Base-by-base conservation (phyloP, 768 basidiomycete species). In the Leccinum subgranulosum region DNA sequence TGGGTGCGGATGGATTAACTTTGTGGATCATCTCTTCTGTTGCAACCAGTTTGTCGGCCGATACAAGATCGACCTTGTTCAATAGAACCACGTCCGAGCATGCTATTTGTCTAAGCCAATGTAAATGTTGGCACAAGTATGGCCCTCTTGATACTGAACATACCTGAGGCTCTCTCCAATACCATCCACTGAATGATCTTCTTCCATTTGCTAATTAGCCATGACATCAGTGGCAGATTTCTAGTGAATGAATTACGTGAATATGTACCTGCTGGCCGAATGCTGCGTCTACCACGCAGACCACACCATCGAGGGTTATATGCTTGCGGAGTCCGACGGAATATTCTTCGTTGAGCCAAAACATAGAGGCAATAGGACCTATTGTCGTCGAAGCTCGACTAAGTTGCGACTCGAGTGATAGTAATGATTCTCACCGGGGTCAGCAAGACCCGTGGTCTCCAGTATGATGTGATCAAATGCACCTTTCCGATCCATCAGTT, bases 391-490 rank as follows among this genome's bases (percentile, higher is more conserved):
- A 53, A 31, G 54, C 7, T 64, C 52, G 21, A 49, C 23, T 56
- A n/a, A 11, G 48, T 51, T 33, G 41, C 12, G 29, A 53, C 25
- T 8, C 4, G 39, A 31, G 50, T 21, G 47, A 49, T 46, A 9
- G 34, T 45, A 19, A 23, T 10, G 39, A 54, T 21, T 56, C 73
- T 54, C 60, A 92, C 92, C 92, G 56, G 96, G 96, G 76, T 98
- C 96, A 10, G 96, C 96, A 8, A 98, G 79, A 0, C 96, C 96
- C 0, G 97, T 98, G 2, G 96, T 91, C 74, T 99, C 97, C 15
- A 99, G 79, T 45, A 99, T 76, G 61, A 99, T 97, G 71, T 98
- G 89, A 73, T 98, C 97, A 68, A 98, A 95, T 1, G 84, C 82
- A 25, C 93, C 94, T 66, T 89, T 92, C 54, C 84, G 82, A 63